Evolutionary conservation across 2,329 filamentous ascomycete species (phyloP).

Genomic region (Akanthomyces lecanii): DNA sequence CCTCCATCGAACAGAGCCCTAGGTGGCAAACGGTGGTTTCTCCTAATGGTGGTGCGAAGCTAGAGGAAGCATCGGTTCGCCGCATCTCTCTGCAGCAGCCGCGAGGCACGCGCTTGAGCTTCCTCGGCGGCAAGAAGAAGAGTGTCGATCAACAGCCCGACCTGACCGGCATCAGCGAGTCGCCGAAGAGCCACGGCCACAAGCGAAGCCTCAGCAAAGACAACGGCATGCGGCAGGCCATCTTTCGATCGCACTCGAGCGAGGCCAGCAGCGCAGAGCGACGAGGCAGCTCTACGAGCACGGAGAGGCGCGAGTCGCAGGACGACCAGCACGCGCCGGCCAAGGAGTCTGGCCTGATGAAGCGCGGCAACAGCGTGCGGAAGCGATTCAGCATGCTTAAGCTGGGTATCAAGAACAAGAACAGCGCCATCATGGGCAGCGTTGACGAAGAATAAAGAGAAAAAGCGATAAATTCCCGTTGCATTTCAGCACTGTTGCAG

Average conservation of each 20-base stretch:
- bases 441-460: slow-evolving; percentile 51
- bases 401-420: slow-evolving; percentile 65
- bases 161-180: slow-evolving; percentile 27
- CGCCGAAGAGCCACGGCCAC: slow-evolving; percentile 23
- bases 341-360: slow-evolving; percentile 37
- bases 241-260: slow-evolving; percentile 40
- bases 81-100: slow-evolving; percentile 48
- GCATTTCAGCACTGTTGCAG: not conserved
- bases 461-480: not conserved
- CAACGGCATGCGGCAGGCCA: slow-evolving; percentile 30
- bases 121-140: slow-evolving; percentile 52
- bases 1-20: slow-evolving; percentile 36
- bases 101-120: slow-evolving; percentile 51
- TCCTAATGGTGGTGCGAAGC: slow-evolving; percentile 32
- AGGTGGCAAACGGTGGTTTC: slow-evolving; percentile 31
- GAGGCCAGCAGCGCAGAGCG: slow-evolving; percentile 15
- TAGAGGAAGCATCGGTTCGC: slow-evolving; percentile 48
- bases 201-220: slow-evolving; percentile 30
- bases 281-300: slow-evolving; percentile 26
- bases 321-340: slow-evolving; percentile 25
- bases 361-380: slow-evolving; percentile 59
- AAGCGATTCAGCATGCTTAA: slow-evolving; percentile 77
- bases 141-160: slow-evolving; percentile 29
- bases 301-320: slow-evolving; percentile 18
- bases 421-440: slow-evolving; percentile 47